Percentiles rank a stretch among this genome's conserved stretches.
Conservation (phyloP, 306 rosid genomes). For the Glycine latifolia region DNA sequence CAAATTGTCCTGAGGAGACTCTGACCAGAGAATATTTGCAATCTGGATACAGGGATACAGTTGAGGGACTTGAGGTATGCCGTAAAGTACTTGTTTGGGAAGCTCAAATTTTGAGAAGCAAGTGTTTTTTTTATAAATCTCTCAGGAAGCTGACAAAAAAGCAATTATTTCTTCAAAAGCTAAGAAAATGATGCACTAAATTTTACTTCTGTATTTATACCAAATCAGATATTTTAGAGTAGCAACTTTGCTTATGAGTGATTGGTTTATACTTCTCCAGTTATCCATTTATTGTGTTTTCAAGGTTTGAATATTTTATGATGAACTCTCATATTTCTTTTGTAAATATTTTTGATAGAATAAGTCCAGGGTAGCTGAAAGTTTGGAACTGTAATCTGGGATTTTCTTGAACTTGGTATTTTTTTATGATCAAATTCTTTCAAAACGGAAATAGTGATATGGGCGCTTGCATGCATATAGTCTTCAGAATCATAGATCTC, state of each 20-base stretch:
- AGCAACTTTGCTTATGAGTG: constrained; percentile 25
- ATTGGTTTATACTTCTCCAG: not conserved
- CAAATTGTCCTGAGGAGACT: no score
- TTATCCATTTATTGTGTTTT: not conserved
- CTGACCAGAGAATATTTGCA: no score
- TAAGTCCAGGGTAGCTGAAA: not conserved
- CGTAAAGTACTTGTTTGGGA: not conserved
- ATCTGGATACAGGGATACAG: no score
- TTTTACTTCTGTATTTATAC: constrained; percentile 9
- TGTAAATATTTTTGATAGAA: not conserved
- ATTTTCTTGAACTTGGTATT: not conserved
- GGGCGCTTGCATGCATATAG: not conserved
- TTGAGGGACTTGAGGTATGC: no score
- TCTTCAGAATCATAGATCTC: constrained; percentile 5
- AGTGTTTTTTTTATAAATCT: not conserved
- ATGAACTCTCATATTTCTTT: not conserved
- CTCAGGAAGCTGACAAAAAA: not conserved
- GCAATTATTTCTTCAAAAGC: not conserved
- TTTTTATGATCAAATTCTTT: not conserved
- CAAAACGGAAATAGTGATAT: not conserved
- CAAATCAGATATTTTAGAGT: constrained; percentile 26
- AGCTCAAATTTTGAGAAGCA: not conserved
- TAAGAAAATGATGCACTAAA: not conserved
- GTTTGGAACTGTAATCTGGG: constrained; percentile 5
- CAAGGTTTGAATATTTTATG: constrained; percentile 16